Conservation (phyloP, 352 stramenopile genomes). For the Phytopythium montanum region DNA sequence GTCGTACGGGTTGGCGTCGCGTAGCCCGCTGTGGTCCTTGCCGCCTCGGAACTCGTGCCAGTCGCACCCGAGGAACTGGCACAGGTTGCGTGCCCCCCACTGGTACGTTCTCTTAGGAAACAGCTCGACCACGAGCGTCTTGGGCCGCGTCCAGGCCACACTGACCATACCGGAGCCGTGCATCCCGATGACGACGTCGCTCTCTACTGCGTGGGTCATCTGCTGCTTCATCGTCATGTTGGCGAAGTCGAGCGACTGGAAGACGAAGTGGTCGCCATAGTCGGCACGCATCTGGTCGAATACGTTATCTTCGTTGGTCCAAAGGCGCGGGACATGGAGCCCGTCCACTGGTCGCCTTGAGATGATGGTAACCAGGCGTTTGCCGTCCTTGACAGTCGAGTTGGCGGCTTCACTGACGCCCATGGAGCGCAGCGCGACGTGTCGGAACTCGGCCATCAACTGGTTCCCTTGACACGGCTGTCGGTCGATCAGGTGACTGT, state of each 20-base stretch:
- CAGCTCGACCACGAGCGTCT: constrained; percentile 23
- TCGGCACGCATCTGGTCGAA: constrained; percentile 33
- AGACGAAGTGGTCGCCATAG: constrained; percentile 30
- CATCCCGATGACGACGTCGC: constrained; percentile 80
- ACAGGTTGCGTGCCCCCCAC: constrained; percentile 80
- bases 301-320: constrained; percentile 61
- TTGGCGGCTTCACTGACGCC: neutral
- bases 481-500: constrained; percentile 42
- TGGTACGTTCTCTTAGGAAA: constrained; percentile 44
- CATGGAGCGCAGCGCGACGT: neutral
- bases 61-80: constrained; percentile 61
- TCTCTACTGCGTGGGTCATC: constrained; percentile 62
- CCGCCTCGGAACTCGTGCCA: constrained; percentile 58
- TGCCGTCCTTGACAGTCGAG: neutral
- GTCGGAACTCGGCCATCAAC: neutral
- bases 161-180: constrained; percentile 80
- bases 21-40: constrained; percentile 18
- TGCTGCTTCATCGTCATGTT: constrained; percentile 49
- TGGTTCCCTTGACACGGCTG: constrained; percentile 25
- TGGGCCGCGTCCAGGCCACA: constrained; percentile 50
- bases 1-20: constrained; percentile 31
- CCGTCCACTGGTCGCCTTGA: constrained; percentile 44
- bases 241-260: constrained; percentile 66
- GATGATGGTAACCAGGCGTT: constrained; percentile 24
- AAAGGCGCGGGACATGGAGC: constrained; percentile 49